phyloP scores from a whole-genome alignment of 2,329 filamentous ascomycete genomes.

The Pseudogymnoascus sp. region DNA sequence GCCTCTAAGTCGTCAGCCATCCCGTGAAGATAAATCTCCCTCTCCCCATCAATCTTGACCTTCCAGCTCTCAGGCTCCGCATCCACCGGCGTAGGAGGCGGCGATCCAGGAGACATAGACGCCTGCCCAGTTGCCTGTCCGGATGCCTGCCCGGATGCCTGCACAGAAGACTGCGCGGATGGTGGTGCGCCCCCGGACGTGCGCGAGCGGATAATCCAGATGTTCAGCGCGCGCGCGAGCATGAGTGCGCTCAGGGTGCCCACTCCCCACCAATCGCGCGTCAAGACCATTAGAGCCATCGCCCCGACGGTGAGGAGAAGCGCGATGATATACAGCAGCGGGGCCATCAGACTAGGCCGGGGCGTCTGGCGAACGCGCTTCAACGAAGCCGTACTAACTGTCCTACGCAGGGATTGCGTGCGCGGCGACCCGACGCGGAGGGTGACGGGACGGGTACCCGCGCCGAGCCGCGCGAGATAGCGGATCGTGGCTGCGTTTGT shows the following conservation, averaged over 20 bases:
- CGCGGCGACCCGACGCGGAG: slow-evolving; percentile 40
- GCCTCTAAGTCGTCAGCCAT: slow-evolving; percentile 48
- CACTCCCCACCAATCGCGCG: slow-evolving; percentile 45
- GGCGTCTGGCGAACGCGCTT: not conserved
- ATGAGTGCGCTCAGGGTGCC: slow-evolving; percentile 40
- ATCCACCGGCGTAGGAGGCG: not conserved
- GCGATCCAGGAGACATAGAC: not conserved
- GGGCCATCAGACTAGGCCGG: slow-evolving; percentile 32
- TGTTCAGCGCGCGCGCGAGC: slow-evolving; percentile 45
- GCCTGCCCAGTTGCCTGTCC: not conserved
- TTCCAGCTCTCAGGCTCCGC: not conserved
- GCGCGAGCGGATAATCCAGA: slow-evolving; percentile 47
- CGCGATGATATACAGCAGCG: slow-evolving; percentile 39
- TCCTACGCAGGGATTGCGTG: slow-evolving; percentile 11
- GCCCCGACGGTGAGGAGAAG: slow-evolving; percentile 39
- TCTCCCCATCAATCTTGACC: slow-evolving; percentile 43
- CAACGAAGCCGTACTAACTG: not conserved
- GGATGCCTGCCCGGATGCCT: too few relatives aligned
- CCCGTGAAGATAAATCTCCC: slow-evolving; percentile 45
- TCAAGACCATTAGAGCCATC: slow-evolving; percentile 36
- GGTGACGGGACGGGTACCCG: slow-evolving; percentile 39
- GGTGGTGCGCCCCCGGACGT: slow-evolving; percentile 20
- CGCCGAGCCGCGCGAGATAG: slow-evolving; percentile 48
- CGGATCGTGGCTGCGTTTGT: slow-evolving; percentile 44
- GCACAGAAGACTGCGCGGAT: not conserved